Percentiles rank a stretch among this genome's conserved stretches.
phyloP scores from a whole-genome alignment of 805 yeast genomes.

The Suhomyces sp. region DNA sequence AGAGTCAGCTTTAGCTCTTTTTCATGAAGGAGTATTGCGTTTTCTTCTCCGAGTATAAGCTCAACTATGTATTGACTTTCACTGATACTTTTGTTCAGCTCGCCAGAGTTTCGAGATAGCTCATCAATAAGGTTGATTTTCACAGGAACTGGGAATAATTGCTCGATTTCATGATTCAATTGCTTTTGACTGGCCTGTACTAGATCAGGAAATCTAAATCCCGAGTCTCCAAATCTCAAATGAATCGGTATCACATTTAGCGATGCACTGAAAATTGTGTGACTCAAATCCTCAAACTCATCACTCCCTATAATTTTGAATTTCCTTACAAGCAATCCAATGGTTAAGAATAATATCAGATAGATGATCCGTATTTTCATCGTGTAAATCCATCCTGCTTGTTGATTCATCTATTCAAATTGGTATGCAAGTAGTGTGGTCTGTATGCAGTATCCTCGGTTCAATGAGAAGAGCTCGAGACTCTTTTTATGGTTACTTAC shows the following conservation, averaged over 20 bases:
- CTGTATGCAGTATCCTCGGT: background rate
- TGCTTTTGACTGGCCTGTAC: slow-evolving; percentile 45
- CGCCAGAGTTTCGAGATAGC: background rate
- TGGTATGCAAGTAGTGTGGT: background rate
- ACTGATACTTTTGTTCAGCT: background rate
- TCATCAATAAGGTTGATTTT: slow-evolving; percentile 12
- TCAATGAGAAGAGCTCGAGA: background rate
- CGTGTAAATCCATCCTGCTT: background rate
- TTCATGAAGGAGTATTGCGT: slow-evolving; percentile 45
- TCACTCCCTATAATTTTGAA: background rate
- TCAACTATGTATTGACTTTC: slow-evolving; percentile 26
- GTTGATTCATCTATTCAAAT: background rate
- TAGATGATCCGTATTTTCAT: background rate
- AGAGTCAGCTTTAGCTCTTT: slow-evolving; percentile 38
- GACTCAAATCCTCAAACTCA: background rate
- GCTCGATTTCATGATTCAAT: slow-evolving; percentile 21
- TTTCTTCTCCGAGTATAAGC: slow-evolving; percentile 38
- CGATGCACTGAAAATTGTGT: background rate
- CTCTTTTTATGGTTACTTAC: background rate
- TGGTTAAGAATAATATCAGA: background rate
- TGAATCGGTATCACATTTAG: slow-evolving; percentile 18
- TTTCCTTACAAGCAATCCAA: background rate
- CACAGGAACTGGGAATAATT: slow-evolving; percentile 7
- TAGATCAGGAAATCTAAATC: slow-evolving; percentile 64
- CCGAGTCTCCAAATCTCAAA: slow-evolving; percentile 33